These are phyloP conservation scores for Teunomyces gatunensis DNA, from an alignment of 805 yeast genomes.

Conservation along the genomic window DNA sequence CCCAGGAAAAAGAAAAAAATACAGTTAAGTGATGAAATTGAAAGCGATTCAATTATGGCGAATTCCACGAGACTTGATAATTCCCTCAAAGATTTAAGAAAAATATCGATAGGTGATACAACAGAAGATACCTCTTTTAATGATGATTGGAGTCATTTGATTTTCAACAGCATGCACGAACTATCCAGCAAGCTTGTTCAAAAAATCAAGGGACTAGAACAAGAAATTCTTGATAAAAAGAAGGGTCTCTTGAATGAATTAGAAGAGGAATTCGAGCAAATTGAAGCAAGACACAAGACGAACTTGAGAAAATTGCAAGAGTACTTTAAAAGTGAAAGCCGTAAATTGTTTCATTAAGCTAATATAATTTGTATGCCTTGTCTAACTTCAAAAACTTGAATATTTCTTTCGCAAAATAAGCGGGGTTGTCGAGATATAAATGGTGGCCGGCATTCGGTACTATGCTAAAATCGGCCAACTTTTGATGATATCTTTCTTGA, in stretches of 20 bases:
- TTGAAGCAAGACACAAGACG: neutral
- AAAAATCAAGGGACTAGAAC: neutral
- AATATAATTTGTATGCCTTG: neutral
- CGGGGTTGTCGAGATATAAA: constrained; percentile 50
- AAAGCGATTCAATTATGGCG: neutral
- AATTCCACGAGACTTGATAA: neutral
- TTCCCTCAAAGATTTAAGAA: neutral
- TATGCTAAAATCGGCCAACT: constrained; percentile 31
- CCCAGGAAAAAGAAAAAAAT: neutral
- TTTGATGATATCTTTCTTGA: constrained; percentile 24
- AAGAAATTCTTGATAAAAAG: neutral
- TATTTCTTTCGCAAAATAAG: constrained; percentile 28
- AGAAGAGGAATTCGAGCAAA: neutral
- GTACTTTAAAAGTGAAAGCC: neutral
- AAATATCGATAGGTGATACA: neutral
- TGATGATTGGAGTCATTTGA: neutral
- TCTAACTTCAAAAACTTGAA: constrained; percentile 32
- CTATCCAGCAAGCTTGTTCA: neutral
- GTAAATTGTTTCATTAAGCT: neutral
- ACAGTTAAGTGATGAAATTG: neutral
- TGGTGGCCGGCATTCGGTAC: constrained; percentile 53
- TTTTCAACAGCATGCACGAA: neutral
- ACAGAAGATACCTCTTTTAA: neutral
- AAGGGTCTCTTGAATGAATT: neutral
- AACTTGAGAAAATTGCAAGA: neutral